Conservation (phyloP, 345 rosid species). For the Schrenkiella parvula region DNA sequence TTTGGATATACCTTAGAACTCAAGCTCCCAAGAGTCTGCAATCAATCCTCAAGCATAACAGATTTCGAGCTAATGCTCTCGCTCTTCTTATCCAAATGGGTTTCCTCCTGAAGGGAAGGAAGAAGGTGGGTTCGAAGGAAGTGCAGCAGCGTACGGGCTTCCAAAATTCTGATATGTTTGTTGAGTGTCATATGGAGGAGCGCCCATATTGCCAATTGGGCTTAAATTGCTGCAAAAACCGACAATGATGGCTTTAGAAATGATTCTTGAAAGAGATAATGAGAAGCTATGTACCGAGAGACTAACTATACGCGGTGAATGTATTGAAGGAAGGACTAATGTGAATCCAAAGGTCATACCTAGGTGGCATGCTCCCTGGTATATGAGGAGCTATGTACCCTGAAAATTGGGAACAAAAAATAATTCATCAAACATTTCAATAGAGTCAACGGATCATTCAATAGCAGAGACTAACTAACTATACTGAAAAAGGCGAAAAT, state of each 20-base stretch:
- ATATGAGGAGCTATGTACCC: conserved; percentile 61
- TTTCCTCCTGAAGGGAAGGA: conserved; percentile 27
- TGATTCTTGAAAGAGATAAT: background rate
- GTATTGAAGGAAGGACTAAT: background rate
- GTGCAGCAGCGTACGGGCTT: conserved; percentile 34
- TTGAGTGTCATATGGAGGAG: conserved; percentile 32
- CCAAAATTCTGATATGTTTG: conserved; percentile 49
- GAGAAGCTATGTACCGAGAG: background rate
- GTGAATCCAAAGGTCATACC: conserved; percentile 38
- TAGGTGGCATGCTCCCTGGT: conserved; percentile 44
- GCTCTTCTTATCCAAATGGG: conserved; percentile 29
- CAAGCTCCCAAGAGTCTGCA: background rate
- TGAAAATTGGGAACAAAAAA: conserved; percentile 29
- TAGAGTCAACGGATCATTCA: background rate
- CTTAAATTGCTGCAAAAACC: conserved; percentile 23
- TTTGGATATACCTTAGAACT: conserved; percentile 8
- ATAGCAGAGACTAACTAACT: background rate
- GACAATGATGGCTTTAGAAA: conserved; percentile 32
- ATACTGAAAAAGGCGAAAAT: background rate
- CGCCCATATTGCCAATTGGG: conserved; percentile 37
- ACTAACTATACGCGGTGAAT: background rate
- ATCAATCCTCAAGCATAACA: conserved; percentile 3
- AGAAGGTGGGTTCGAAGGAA: conserved; percentile 18
- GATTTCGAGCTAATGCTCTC: background rate
- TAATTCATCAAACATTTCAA: conserved; percentile 2